These are phyloP conservation scores for Fusarium nematophilum DNA, from an alignment of 2,329 filamentous ascomycete genomes.

Conservation along the genomic window DNA sequence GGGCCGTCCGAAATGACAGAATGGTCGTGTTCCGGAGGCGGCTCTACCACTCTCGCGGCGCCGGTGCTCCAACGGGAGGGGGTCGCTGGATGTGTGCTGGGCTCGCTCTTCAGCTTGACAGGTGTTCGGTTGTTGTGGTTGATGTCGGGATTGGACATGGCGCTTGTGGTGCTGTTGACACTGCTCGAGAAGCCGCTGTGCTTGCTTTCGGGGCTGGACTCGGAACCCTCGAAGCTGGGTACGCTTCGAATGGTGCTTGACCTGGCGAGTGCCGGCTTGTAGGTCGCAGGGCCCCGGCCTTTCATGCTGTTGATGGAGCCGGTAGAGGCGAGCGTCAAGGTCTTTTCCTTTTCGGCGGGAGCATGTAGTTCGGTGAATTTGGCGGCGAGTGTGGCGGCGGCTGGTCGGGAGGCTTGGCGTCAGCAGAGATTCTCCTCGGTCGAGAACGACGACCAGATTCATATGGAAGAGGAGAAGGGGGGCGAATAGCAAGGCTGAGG, in stretches of 20 bases:
- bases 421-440: constrained; percentile 20
- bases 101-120: constrained; percentile 52
- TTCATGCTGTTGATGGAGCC: constrained; percentile 56
- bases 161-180: constrained; percentile 65
- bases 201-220: constrained; percentile 58
- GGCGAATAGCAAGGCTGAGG: constrained; percentile 27
- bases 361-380: constrained; percentile 45
- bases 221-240: constrained; percentile 63
- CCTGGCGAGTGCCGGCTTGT: constrained; percentile 49
- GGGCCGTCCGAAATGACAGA: constrained; percentile 47
- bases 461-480: constrained; percentile 11
- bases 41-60: constrained; percentile 48
- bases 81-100: constrained; percentile 41
- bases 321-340: constrained; percentile 53
- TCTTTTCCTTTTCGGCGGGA: constrained; percentile 44
- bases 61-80: constrained; percentile 49
- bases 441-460: constrained; percentile 1
- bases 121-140: constrained; percentile 48
- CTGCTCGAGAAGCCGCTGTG: constrained; percentile 68
- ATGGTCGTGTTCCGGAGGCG: constrained; percentile 41
- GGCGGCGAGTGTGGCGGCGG: constrained; percentile 31
- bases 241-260: constrained; percentile 66
- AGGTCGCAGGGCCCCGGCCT: constrained; percentile 44
- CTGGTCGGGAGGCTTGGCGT: constrained; percentile 33
- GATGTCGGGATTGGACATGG: constrained; percentile 55